Base-by-base conservation (phyloP, 2,329 filamentous ascomycete species). In the Incumbomyces delicatus region DNA sequence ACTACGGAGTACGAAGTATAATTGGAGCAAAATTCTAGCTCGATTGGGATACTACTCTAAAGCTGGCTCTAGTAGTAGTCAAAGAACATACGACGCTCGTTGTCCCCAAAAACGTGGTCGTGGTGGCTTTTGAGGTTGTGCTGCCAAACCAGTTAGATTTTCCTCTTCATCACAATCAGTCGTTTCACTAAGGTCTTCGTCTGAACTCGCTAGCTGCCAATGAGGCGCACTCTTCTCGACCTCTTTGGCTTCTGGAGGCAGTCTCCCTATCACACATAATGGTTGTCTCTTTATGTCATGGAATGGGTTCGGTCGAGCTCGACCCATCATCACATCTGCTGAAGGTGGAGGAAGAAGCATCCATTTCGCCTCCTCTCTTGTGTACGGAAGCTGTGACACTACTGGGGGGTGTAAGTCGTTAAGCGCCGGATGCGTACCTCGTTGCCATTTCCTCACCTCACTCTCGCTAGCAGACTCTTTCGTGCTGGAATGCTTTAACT, bases 291-390 rank as follows among this genome's bases (percentile, higher is more conserved):
- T 32, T 13, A 35, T 36, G 13, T 45, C 33, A 11, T 35, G 27
- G 27, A 37, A 22, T 8, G 42, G 33, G 22, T 37, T 33, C 11
- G 53, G 52, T 22, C 47, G 78, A 31, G 85, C 78, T 62, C 89
- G 92, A 54, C 88, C 89, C 53, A 84, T 85, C 89, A 95, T 95
- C 50, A 95, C 74, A 62, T 83, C 88, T 47, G 89, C 87, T 30
- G 83, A 78, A n/a, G 89, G 89, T 1, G 88, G 87, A 2, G 89
- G 89, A 60, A 94, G 87, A 43, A 94, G 71, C 88, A 95, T 95
- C 89, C 89, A 95, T 59, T 75, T 76, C 46, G 85, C 83, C 50
- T 85, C 87, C 46, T 80, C 79, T 59, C 71, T 79, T 61, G 77
- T 80, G 32, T 73, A 75, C 12, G 81, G 84, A 47, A 78, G 83